These are phyloP conservation scores for Dioscorea zingiberensis DNA, from an alignment of 106 monocot genomes.

Conservation along the genomic window DNA sequence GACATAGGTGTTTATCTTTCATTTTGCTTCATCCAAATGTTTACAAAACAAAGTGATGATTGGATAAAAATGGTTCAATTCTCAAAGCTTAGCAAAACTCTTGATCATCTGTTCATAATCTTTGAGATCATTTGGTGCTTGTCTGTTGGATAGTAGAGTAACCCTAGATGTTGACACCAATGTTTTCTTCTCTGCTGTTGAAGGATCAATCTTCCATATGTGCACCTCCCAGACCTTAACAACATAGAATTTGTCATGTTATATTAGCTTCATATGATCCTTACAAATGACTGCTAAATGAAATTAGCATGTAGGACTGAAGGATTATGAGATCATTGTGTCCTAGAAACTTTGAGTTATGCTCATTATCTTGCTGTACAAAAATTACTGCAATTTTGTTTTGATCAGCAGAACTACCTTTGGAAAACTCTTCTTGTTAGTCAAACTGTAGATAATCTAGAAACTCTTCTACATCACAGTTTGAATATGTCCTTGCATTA, in stretches of 20 bases:
- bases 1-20: too few relatives aligned
- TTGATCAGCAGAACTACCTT: too few relatives aligned
- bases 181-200: conserved; percentile 5
- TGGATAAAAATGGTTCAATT: neutral
- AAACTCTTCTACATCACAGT: too few relatives aligned
- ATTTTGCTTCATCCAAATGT: too few relatives aligned
- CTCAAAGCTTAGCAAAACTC: conserved; percentile 41
- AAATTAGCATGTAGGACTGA: too few relatives aligned
- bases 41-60: too few relatives aligned
- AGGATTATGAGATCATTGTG: neutral
- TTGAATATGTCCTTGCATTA: too few relatives aligned
- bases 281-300: neutral
- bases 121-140: conserved; percentile 22
- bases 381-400: too few relatives aligned
- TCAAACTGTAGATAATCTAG: too few relatives aligned
- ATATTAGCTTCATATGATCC: neutral
- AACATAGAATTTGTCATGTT: neutral
- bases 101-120: conserved; percentile 27
- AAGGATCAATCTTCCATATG: conserved; percentile 25
- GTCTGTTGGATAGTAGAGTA: conserved; percentile 30
- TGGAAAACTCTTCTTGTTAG: too few relatives aligned
- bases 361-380: neutral
- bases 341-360: neutral
- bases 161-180: conserved; percentile 41
- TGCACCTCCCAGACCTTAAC: conserved; percentile 56